Base-by-base conservation (phyloP, 2,329 filamentous ascomycete species). In the Didymella glomerata region DNA sequence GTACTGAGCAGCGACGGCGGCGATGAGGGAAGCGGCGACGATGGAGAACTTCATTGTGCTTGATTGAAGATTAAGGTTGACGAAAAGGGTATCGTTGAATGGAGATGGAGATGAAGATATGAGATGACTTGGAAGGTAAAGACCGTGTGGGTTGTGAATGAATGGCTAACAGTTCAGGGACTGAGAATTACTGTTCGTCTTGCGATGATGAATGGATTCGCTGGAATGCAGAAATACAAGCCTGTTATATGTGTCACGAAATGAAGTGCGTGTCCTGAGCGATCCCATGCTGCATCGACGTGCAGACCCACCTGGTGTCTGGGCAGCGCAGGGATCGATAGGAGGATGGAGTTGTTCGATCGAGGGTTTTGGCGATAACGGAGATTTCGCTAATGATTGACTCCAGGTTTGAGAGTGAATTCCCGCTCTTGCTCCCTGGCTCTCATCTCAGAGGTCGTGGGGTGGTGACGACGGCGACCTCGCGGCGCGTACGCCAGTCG, bases 21-120 rank as follows among this genome's bases (percentile, higher is more conserved):
- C 66, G 48, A 68, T 67, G 49, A 68, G 50, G 55, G 72, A 47
- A 38, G 69, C 61, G 60, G 70, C 68, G 65, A 67, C 59, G 53
- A 71, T 44, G 49, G 70, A 67, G 70, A 74, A 74, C 68, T 69
- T 70, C 73, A 76, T 76, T 48, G 50, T 32, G 41, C 50, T 48
- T 51, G n/a, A 25, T 63, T 49, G 41, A 22, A 25, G 49, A 48
- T 50, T 56, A 13, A 22, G 14, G 36, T 25, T 40, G 25, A 38
- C 8, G 18, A 51, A 34, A 27, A 56, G 60, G 57, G 44, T 61
- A 60, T 54, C 54, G 40, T 51, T 40, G 36, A 40, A 20, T 22
- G 38, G 36, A 44, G 24, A 38, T 40, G 27, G 10, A 32, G 13
- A 14, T 48, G 38, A 36, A 36, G 32, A 36, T 36, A n/a, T 40